Percentiles rank a stretch among this genome's conserved stretches.
Conservation (phyloP, 768 basidiomycete genomes). For the Rhizopogon roseolus region DNA sequence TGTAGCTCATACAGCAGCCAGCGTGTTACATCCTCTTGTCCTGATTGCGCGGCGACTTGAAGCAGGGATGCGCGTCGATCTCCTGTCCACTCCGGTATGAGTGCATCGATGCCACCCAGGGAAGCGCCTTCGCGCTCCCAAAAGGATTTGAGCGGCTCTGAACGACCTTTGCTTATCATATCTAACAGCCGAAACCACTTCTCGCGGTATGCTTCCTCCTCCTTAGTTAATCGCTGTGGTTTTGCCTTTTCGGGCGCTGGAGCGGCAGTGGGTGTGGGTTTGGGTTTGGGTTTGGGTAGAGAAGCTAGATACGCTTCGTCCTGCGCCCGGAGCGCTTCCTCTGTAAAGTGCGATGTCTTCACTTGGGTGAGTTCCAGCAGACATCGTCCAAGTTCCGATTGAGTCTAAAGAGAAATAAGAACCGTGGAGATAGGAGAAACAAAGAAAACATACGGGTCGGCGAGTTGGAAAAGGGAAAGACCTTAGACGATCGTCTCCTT, state of each 20-base stretch:
- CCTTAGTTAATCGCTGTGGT: constrained; percentile 62
- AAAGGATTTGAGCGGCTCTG: constrained; percentile 78
- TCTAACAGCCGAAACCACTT: constrained; percentile 84
- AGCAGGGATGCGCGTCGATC: constrained; percentile 52
- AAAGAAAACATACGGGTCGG: constrained; percentile 68
- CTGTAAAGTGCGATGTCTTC: constrained; percentile 83
- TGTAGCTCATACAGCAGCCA: constrained; percentile 76
- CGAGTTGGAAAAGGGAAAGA: constrained; percentile 96
- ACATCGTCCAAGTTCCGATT: constrained; percentile 84
- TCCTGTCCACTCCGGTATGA: constrained; percentile 68
- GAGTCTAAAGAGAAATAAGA: constrained; percentile 51
- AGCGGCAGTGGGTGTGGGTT: constrained; percentile 37
- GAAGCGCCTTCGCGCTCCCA: constrained; percentile 63
- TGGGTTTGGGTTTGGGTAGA: constrained; percentile 76
- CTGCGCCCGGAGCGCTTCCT: constrained; percentile 75
- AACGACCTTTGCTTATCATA: constrained; percentile 81
- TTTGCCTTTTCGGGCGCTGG: constrained; percentile 42
- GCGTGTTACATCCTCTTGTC: constrained; percentile 68
- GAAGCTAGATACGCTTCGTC: constrained; percentile 90
- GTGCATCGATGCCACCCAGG: constrained; percentile 56
- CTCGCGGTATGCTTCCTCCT: constrained; percentile 75
- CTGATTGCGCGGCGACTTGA: constrained; percentile 67
- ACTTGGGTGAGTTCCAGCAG: constrained; percentile 79
- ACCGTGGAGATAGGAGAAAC: not conserved
- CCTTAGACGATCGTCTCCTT: constrained; percentile 78